Evolutionary conservation across 192 early-diverging fungal genomes (phyloP), one percentile per base, ranked within the genome.

Genomic region (Jimgerdemannia flammicorona): DNA sequence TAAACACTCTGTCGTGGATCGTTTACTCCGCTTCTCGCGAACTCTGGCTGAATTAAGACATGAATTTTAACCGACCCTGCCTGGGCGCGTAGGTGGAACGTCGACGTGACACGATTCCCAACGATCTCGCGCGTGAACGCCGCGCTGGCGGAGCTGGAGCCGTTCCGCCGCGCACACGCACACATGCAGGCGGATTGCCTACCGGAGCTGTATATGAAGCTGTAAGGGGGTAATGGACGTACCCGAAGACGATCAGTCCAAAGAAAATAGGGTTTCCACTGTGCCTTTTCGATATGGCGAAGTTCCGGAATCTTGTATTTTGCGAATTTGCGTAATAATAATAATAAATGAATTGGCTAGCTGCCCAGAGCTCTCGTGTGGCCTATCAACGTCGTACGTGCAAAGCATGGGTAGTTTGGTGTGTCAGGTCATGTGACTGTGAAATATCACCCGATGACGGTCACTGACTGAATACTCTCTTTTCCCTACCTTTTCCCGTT

Each of bases 81-180:
- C 49, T 59, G 49, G 49, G 14, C 49, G 49, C 49, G 54, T 70
- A 90, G 92, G 42, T 90, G 74, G 43, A 78, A 84, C 29, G 92
- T 96, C 3, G 92, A 97, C 77, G 81, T 98, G 84, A 74, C 71
- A 3, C 67, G 79, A 63, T 95, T 88, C 77, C 95, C 95, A 3
- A 80, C 77, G 29, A 93, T 96, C 69, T 73, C 75, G 18, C 84
- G 87, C 40, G 87, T 98, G 63, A 75, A 87, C 64, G 83, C 75
- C 7, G 78, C 80, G 1, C 78, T 95, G 43, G 74, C 67, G 43
- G 82, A 87, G 63, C 79, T 94, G 29, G 84, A 89, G 6, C 89
- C 91, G 70, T 96, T 98, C 76, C 80, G 79, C 44, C 72, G 69
- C 39, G 87, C 91, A 7, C 87, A 90, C 70, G 90, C 91, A 67